phyloP scores from a whole-genome alignment of 352 stramenopile genomes.

The Phytophthora tentaculata region DNA sequence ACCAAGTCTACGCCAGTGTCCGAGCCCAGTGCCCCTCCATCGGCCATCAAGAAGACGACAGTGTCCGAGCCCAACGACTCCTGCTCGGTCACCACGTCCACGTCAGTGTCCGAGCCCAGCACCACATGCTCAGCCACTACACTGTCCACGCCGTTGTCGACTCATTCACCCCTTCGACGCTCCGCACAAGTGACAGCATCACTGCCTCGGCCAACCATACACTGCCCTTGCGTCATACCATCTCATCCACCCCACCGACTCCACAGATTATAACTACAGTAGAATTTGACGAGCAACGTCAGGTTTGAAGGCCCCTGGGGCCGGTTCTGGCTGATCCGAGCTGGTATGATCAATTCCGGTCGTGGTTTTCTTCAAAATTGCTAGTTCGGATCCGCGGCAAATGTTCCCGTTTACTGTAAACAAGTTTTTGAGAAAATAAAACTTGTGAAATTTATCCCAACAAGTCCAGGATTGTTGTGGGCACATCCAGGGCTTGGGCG shows the following conservation, averaged over 20 bases:
- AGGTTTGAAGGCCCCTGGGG: background rate
- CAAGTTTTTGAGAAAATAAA: background rate
- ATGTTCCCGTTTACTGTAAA: background rate
- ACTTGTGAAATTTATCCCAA: background rate
- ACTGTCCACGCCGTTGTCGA: too few species aligned
- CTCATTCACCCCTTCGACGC: too few species aligned
- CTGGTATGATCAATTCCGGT: background rate
- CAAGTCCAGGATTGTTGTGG: background rate
- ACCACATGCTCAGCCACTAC: too few species aligned
- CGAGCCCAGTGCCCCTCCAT: too few species aligned
- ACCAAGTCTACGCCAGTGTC: background rate
- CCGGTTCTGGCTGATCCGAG: background rate
- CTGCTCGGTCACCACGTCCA: too few species aligned
- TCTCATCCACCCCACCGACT: too few species aligned
- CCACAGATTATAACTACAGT: background rate
- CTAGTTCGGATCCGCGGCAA: background rate
- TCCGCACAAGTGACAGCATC: too few species aligned
- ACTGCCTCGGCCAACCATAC: too few species aligned
- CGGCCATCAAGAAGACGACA: too few species aligned
- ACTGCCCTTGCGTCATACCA: too few species aligned
- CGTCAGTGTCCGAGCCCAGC: background rate
- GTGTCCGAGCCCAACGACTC: too few species aligned
- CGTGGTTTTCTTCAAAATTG: background rate
- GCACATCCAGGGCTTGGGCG: background rate
- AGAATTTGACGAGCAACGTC: background rate